phyloP scores from a whole-genome alignment of 2,329 filamentous ascomycete species.

The Teratosphaeria zuluensis region DNA sequence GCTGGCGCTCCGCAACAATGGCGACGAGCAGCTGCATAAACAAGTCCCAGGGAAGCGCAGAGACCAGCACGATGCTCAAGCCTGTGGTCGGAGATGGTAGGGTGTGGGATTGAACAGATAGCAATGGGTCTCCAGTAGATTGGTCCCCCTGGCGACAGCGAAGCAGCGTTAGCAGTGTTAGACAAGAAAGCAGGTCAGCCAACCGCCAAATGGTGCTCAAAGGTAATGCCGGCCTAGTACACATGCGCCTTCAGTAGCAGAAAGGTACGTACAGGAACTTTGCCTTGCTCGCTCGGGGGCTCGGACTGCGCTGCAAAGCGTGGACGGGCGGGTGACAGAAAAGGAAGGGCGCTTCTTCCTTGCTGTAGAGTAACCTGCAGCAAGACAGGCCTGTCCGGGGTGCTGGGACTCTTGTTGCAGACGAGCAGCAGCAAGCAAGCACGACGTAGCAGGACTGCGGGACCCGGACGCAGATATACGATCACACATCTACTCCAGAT shows the following conservation, averaged over 20 bases:
- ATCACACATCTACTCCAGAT: conserved; percentile 1
- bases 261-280: neutral
- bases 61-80: conserved; percentile 4
- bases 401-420: conserved; percentile 4
- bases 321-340: conserved; percentile 9
- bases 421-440: conserved; percentile 1
- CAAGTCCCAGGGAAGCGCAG: neutral
- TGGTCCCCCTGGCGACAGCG: neutral
- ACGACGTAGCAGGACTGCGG: conserved; percentile 1
- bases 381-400: conserved; percentile 2
- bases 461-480: conserved; percentile 4
- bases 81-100: conserved; percentile 4
- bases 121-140: conserved; percentile 1
- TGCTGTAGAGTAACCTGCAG: conserved; percentile 25
- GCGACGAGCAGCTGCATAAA: conserved; percentile 1
- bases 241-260: conserved; percentile 2
- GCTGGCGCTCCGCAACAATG: neutral
- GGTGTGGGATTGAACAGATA: conserved; percentile 5
- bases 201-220: neutral
- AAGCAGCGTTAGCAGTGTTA: neutral
- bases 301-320: conserved; percentile 16
- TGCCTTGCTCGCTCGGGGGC: conserved; percentile 18
- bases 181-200: neutral
- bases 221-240: conserved; percentile 4
- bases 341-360: conserved; percentile 20